phyloP scores from a whole-genome alignment of 1,284 basidiomycete genomes.

The Trametes pubescens region DNA sequence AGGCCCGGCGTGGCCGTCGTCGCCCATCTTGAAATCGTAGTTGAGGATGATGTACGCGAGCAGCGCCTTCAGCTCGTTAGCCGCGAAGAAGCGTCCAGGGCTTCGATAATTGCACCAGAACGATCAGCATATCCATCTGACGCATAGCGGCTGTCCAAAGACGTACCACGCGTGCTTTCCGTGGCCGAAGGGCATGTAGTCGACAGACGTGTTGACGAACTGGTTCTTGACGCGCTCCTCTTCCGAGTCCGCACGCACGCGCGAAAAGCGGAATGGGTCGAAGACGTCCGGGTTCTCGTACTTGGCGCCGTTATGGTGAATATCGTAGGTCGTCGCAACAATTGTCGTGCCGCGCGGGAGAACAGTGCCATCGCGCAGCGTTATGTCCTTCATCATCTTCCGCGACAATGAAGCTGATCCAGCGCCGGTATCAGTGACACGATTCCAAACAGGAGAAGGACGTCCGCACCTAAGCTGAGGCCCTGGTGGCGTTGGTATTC shows the following conservation, averaged over 20 bases:
- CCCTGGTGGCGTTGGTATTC: constrained; percentile 50
- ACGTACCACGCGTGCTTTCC: constrained; percentile 55
- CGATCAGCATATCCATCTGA: background rate
- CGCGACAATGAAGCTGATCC: constrained; percentile 25
- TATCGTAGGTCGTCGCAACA: constrained; percentile 46
- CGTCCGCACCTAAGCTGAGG: constrained; percentile 33
- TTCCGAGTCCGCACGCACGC: constrained; percentile 42
- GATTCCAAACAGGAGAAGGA: background rate
- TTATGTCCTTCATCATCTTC: constrained; percentile 44
- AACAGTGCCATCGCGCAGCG: constrained; percentile 50
- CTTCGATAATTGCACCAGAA: constrained; percentile 26
- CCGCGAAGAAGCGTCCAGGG: constrained; percentile 57
- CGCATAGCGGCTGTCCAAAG: constrained; percentile 16
- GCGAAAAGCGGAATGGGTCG: constrained; percentile 54
- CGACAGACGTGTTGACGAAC: constrained; percentile 45
- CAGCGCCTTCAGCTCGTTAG: constrained; percentile 54
- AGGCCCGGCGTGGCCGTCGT: constrained; percentile 37
- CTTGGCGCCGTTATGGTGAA: constrained; percentile 49
- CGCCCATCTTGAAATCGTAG: constrained; percentile 53
- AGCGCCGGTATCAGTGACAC: background rate
- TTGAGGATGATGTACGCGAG: constrained; percentile 51
- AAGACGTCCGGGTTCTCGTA: constrained; percentile 50
- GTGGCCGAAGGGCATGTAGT: constrained; percentile 53
- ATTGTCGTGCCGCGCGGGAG: constrained; percentile 52
- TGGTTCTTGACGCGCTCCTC: constrained; percentile 36